Evolutionary conservation across 495 filamentous ascomycete genomes (phyloP).

Genomic region (Hyaloscypha finlandica): DNA sequence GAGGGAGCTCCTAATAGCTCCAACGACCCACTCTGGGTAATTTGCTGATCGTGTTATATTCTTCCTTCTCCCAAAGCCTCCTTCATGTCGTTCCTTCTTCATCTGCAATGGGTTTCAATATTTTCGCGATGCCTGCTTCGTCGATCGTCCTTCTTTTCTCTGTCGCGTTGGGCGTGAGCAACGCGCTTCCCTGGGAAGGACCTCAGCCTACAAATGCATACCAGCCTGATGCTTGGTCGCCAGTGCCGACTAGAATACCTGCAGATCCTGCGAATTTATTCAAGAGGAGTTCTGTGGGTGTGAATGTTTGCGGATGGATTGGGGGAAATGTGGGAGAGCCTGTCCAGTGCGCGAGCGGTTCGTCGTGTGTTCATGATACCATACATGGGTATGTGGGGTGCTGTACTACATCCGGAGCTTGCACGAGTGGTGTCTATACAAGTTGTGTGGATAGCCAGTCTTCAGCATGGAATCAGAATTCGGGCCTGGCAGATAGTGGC

Average conservation of each 20-base stretch:
- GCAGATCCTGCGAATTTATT: conserved; percentile 24
- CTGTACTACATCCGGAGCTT: conserved; percentile 31
- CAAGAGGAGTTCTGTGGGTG: conserved; percentile 28
- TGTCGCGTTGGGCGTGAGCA: conserved; percentile 17
- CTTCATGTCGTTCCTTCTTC: conserved; percentile 2
- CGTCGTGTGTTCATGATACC: conserved; percentile 32
- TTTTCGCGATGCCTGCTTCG: conserved; percentile 33
- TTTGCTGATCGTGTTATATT: conserved; percentile 4
- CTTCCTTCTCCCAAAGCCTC: conserved; percentile 6
- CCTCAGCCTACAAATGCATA: conserved; percentile 27
- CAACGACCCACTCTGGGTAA: not conserved
- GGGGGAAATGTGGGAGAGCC: conserved; percentile 18
- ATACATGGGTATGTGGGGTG: conserved; percentile 31
- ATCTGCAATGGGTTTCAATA: conserved; percentile 26
- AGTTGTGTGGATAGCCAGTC: conserved; percentile 30
- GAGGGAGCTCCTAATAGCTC: conserved; percentile 4
- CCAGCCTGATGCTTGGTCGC: conserved; percentile 26
- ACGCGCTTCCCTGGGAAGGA: conserved; percentile 27
- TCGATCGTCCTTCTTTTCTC: conserved; percentile 26
- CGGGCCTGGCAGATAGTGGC: conserved; percentile 25
- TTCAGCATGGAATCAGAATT: conserved; percentile 19
- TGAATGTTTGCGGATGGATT: conserved; percentile 32
- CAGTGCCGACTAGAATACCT: conserved; percentile 25
- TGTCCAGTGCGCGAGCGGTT: conserved; percentile 25
- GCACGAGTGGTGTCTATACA: conserved; percentile 31